Evolutionary conservation across 2,329 filamentous ascomycete genomes (phyloP).

Genomic region (Metarhizium humberi): DNA sequence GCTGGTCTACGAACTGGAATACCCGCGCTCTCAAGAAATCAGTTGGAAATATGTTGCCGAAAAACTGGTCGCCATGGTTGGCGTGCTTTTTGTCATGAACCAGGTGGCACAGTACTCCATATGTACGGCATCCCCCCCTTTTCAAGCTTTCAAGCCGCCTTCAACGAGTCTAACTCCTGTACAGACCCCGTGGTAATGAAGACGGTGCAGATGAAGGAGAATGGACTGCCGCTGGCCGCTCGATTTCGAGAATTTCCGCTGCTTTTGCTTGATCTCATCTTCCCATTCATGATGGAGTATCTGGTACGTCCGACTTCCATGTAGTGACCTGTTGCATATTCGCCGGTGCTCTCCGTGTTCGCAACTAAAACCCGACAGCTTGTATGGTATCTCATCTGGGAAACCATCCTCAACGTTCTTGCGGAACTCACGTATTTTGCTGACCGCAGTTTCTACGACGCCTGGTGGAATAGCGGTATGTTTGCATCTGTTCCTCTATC

Average conservation of each 20-base stretch:
- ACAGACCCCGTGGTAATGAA: constrained; percentile 58
- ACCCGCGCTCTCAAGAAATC: constrained; percentile 57
- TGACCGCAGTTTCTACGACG: constrained; percentile 62
- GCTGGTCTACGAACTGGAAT: constrained; percentile 70
- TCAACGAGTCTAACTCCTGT: constrained; percentile 3
- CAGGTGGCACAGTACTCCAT: constrained; percentile 69
- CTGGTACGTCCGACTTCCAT: constrained; percentile 29
- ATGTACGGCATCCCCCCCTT: constrained; percentile 25
- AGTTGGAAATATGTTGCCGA: constrained; percentile 69
- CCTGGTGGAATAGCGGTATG: constrained; percentile 53
- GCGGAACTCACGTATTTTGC: constrained; percentile 71
- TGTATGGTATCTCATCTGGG: constrained; percentile 77
- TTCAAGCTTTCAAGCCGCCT: no score
- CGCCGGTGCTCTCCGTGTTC: not conserved
- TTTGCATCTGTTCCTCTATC: not conserved
- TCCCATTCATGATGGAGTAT: constrained; percentile 73
- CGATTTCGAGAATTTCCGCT: constrained; percentile 63
- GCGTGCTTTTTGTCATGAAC: constrained; percentile 70
- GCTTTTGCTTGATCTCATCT: constrained; percentile 65
- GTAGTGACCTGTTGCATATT: not conserved
- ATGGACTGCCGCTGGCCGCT: constrained; percentile 47
- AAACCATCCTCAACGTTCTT: constrained; percentile 62
- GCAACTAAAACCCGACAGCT: constrained; percentile 26
- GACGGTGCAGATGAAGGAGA: constrained; percentile 58
- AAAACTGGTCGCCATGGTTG: constrained; percentile 61